phyloP scores from a whole-genome alignment of 768 basidiomycete species.

The Russula sp. region DNA sequence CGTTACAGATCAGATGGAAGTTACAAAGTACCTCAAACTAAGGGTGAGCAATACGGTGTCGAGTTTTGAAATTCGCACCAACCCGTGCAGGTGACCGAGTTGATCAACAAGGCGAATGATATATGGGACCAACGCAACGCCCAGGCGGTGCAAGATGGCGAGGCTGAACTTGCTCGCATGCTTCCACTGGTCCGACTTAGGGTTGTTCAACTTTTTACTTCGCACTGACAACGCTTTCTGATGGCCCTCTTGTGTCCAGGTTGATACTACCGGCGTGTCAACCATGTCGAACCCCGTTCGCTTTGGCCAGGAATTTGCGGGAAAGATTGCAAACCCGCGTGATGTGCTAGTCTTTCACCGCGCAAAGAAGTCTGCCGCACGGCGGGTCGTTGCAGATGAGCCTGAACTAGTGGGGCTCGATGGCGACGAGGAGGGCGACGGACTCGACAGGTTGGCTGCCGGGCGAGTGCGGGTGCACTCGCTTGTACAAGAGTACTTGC shows the following conservation, averaged over 20 bases:
- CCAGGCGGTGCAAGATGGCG: constrained; percentile 53
- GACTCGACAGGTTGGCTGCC: constrained; percentile 34
- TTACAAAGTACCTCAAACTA: constrained; percentile 71
- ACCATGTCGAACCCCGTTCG: constrained; percentile 95
- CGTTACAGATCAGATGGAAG: constrained; percentile 73
- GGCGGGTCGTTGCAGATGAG: constrained; percentile 64
- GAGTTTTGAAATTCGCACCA: background rate
- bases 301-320: constrained; percentile 93
- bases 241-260: constrained; percentile 36
- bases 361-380: constrained; percentile 54
- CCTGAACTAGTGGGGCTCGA: constrained; percentile 59
- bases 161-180: constrained; percentile 59
- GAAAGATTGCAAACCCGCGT: constrained; percentile 87
- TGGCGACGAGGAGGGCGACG: constrained; percentile 31
- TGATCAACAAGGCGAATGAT: constrained; percentile 73
- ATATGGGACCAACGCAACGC: constrained; percentile 75
- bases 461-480: constrained; percentile 80
- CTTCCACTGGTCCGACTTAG: constrained; percentile 85
- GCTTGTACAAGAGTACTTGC: constrained; percentile 86
- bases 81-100: constrained; percentile 56
- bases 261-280: constrained; percentile 85
- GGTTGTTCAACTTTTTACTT: constrained; percentile 34
- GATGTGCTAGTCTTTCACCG: constrained; percentile 91
- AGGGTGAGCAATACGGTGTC: constrained; percentile 41
- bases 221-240: background rate